Evolutionary conservation across 768 basidiomycete genomes (phyloP), one percentile per base, ranked within the genome.

Genomic region (Lactarius hatsudake): DNA sequence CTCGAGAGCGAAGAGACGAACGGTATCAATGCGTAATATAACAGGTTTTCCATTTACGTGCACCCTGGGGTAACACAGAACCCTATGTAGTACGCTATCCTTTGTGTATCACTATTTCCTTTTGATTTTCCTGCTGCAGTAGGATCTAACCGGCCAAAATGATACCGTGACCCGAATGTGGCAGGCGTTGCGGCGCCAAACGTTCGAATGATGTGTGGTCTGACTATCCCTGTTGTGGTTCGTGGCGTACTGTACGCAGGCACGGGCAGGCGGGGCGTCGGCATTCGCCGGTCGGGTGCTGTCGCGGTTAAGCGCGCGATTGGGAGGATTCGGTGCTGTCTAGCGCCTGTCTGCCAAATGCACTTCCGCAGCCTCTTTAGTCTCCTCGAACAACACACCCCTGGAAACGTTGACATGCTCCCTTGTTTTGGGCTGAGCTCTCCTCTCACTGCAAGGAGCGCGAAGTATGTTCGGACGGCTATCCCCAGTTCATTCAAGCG

Each of bases 1-100:
- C 84, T 82, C 23, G 64, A 63, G 20, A 64, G 67, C 12, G 68
- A 65, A n/a, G 72, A 62, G 53, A 54, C 45, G 40, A 53, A 71
- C n/a, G 70, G 56, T 58, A 55, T 61, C 54, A 40, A 54, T 59
- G 70, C 67, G 53, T 61, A 56, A 60, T 57, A 58, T 59, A 17
- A 63, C 32, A n/a, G 40, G 40, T n/a, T 18, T 42, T 42, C 15
- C 17, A 42, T 42, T 42, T 18, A 18, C 42, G 42, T 42, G 42
- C 42, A 15, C 17, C 42, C 17, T 42, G 42, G 42, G 17, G 38
- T 40, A 40, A 20, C 15, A 26, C 51, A 53, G 12, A 53, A 28
- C 51, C 51, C 51, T 28, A 26, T 28, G 51, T 51, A 23, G 48
- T 51, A 51, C 23, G 23, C 48, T 15, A 51, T 51, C 48, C 23